phyloP scores from a whole-genome alignment of 202 grass and related monocot genomes.

The Eragrostis tef region DNA sequence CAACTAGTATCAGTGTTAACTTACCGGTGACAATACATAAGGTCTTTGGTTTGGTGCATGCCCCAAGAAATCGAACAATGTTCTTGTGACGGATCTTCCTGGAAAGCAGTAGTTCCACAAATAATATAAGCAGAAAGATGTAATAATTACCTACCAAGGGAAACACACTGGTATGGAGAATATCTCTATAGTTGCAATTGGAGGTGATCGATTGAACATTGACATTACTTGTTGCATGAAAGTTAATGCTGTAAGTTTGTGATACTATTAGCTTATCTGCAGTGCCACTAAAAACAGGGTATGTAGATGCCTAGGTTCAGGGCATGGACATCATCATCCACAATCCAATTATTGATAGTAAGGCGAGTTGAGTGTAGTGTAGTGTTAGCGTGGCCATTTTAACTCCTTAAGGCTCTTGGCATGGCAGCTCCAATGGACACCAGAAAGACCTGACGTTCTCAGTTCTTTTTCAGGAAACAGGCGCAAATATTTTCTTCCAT shows the following conservation, averaged over 20 bases:
- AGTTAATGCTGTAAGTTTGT: not conserved
- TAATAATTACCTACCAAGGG: not conserved
- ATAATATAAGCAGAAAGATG: not conserved
- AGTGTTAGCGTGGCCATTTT: not conserved
- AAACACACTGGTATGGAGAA: not conserved
- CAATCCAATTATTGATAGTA: not conserved
- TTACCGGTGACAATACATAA: constrained; percentile 77
- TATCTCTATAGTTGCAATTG: not conserved
- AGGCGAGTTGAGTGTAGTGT: not conserved
- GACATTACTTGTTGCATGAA: constrained; percentile 13
- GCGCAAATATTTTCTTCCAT: not conserved
- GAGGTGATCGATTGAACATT: not conserved
- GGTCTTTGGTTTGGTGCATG: constrained; percentile 61
- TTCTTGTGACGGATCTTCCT: constrained; percentile 81
- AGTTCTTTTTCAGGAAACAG: not conserved
- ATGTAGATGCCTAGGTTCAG: not conserved
- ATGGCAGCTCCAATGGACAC: not conserved
- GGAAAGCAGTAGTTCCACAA: not conserved
- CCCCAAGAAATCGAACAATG: constrained; percentile 75
- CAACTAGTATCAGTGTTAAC: not conserved
- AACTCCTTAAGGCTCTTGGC: not conserved
- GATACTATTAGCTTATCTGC: not conserved
- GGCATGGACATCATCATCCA: not conserved
- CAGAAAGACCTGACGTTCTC: not conserved
- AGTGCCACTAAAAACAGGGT: too few species aligned